Base-by-base conservation (phyloP, 805 yeast genomes). In the Nematodospora valgi region DNA sequence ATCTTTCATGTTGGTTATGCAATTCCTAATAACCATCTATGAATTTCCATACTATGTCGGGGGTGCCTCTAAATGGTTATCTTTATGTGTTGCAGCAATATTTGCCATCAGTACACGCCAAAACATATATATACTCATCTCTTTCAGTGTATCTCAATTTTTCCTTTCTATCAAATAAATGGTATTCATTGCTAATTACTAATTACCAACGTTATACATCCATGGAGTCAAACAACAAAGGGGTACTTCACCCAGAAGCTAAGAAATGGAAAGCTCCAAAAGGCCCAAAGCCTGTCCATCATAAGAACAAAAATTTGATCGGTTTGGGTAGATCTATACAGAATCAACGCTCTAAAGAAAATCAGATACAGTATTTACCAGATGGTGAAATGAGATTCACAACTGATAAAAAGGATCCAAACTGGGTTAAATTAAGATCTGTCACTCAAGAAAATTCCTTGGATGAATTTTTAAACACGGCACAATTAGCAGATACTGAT, bases 401-500 rank as follows among this genome's bases (percentile, higher is more conserved):
- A 13, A 87, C 96, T 0, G 83, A 79, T 43, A 82, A 81, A 47
- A 85, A 78, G 47, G 94, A 86, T 54, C 94, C 87, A 10, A 75
- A 73, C 43, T 87, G 96, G 94, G 94, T 86, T 34, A 86, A 88
- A 45, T 65, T 93, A 52, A 77, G 93, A 56, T 88, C 97, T 2
- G 94, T 93, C 11, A 93, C 98, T 0, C 98, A 93, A 51, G 98
- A 93, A 58, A 78, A 83, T 47, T 82, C 97, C 1, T 63, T 93
- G 38, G 98, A 93, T 62, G 99, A 93, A 62, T 89, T 93, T 59
- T 74, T 93, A 52, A 83, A 81, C 52, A 91, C 97, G 6, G 99
- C 98, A 1, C 95, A 87, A 58, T 74, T 93, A 39, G 96, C 97
- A 2, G 96, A 88, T 54, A 88, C 91, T 14, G 98, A 93, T 64